These are phyloP conservation scores for Filosporella fistucella DNA, from an alignment of 495 filamentous ascomycete species.

Conservation along the genomic window DNA sequence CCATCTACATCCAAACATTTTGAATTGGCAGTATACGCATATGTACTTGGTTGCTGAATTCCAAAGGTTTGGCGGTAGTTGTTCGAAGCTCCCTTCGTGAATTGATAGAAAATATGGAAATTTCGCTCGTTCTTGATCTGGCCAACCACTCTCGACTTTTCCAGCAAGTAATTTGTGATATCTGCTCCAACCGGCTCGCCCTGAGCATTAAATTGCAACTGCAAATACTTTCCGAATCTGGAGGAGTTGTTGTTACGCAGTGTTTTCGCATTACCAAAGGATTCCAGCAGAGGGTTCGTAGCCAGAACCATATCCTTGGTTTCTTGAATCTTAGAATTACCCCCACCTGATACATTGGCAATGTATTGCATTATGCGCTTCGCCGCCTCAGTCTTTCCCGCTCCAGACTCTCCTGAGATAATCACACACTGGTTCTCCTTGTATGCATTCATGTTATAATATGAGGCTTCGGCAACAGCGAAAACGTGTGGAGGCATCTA, in stretches of 20 bases:
- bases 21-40: constrained; percentile 90
- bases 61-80: constrained; percentile 83
- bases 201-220: constrained; percentile 91
- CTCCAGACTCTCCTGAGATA: constrained; percentile 97
- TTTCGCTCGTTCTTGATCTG: constrained; percentile 95
- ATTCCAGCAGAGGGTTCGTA: constrained; percentile 95
- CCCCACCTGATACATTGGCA: constrained; percentile 88
- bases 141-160: constrained; percentile 92
- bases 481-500: constrained; percentile 90
- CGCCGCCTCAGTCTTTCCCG: constrained; percentile 98
- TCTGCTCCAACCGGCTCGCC: constrained; percentile 95
- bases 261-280: constrained; percentile 98
- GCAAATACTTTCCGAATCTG: constrained; percentile 95
- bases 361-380: constrained; percentile 99
- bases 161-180: constrained; percentile 96
- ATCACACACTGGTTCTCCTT: constrained; percentile 99
- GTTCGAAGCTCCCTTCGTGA: constrained; percentile 87
- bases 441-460: constrained; percentile 99
- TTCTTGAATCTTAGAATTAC: constrained; percentile 87
- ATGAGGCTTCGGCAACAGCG: constrained; percentile 90
- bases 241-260: constrained; percentile 98
- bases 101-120: constrained; percentile 99
- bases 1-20: constrained; percentile 92
- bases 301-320: constrained; percentile 99
- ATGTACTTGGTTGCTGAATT: constrained; percentile 86